Base-by-base conservation (phyloP, 495 filamentous ascomycete genomes). In the Elasticomyces elasticus region DNA sequence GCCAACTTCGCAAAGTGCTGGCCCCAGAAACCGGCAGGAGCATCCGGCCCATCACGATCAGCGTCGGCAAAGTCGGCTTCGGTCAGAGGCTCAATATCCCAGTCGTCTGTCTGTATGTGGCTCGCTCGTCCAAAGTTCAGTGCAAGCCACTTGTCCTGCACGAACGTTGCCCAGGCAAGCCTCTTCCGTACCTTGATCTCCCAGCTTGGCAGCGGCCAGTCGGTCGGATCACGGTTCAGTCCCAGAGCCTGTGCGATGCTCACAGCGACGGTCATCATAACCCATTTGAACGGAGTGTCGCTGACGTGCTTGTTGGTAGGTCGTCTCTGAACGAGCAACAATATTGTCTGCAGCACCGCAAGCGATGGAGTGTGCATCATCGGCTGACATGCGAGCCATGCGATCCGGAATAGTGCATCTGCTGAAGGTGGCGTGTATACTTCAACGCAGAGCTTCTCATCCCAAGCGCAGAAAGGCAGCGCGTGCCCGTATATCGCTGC, bases 21-120 rank as follows among this genome's bases (percentile, higher is more conserved):
- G 24, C 81, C 74, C 13, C 84, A 83, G 5, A 79, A 76, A 65
- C 85, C 82, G 22, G 81, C 78, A 42, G 87, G 83, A 13, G 76
- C 67, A 43, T 71, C 72, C 6, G 67, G 68, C 48, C 74, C 76
- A 52, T 80, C 79, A 22, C 75, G 70, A 45, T 79, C 74, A 46
- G 84, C 80, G 46, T 59, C 51, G 7, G 41, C 46, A n/a, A 56
- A 50, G 56, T 80, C 76, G 48, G 76, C 69, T 44, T 77, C 71
- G 15, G 73, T 70, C 22, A 80, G 66, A 47, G 76, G 71, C 52
- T 71, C 70, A n/a, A 81, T 76, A 9, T 74, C 78, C 76, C 76
- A 79, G 55, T 82, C 76, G 49, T 72, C 74, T 5, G 71, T 64
- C 38, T 76, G 72, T 44, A 82, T 76, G 51, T 78, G 71, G 11